phyloP scores from a whole-genome alignment of 306 rosid species.

The Glycine soja region DNA sequence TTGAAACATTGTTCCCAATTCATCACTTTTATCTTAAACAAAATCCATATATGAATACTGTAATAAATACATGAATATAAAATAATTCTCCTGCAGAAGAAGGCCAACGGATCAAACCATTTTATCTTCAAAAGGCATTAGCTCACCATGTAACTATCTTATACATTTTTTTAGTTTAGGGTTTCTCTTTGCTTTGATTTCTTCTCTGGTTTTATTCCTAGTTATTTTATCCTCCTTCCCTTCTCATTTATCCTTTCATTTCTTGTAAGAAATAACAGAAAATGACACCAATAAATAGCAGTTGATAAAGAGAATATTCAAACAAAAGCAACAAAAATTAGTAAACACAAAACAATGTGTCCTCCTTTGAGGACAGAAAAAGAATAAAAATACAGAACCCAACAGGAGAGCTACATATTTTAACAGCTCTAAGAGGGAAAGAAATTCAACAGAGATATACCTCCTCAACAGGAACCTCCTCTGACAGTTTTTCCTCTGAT shows the following conservation, averaged over 20 bases:
- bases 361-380: conserved; percentile 23
- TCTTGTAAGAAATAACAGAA: conserved; percentile 28
- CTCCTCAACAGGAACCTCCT: conserved; percentile 66
- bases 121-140: background rate
- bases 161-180: background rate
- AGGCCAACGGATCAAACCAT: conserved; percentile 5
- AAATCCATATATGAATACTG: background rate
- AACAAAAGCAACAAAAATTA: background rate
- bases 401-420: background rate
- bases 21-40: conserved; percentile 1
- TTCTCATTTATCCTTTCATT: conserved; percentile 8
- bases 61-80: conserved; percentile 3
- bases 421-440: background rate
- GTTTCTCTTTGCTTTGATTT: conserved; percentile 4
- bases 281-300: background rate
- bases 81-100: conserved; percentile 11
- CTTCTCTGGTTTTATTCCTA: background rate
- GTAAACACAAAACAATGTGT: background rate
- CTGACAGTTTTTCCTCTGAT: conserved; percentile 48
- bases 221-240: conserved; percentile 4
- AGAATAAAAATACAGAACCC: background rate
- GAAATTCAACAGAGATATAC: conserved; percentile 50
- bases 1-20: background rate
- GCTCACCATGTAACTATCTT: conserved; percentile 27
- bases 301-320: background rate